phyloP scores from a whole-genome alignment of 2,329 filamentous ascomycete genomes.

The Alternaria atra region DNA sequence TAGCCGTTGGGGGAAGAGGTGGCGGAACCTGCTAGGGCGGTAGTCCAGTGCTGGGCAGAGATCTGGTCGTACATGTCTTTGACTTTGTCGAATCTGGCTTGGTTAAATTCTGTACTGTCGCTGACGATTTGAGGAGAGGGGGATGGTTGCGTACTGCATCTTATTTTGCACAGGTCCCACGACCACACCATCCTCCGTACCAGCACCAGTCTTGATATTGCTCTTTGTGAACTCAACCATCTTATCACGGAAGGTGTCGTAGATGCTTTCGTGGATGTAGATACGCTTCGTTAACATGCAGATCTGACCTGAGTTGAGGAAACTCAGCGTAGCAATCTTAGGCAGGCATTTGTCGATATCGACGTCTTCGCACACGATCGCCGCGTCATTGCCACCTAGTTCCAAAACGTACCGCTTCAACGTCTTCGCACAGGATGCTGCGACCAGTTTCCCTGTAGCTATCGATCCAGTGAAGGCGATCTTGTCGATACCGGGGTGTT shows the following conservation, averaged over 20 bases:
- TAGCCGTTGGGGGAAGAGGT: constrained; percentile 65
- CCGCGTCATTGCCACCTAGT: constrained; percentile 67
- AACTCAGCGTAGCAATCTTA: constrained; percentile 52
- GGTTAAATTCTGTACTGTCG: background rate
- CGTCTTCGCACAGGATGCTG: constrained; percentile 63
- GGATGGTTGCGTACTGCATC: background rate
- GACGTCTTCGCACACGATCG: constrained; percentile 65
- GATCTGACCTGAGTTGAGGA: constrained; percentile 66
- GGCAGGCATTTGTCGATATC: constrained; percentile 55
- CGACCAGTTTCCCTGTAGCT: constrained; percentile 67
- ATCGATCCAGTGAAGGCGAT: constrained; percentile 71
- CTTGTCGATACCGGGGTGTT: constrained; percentile 68
- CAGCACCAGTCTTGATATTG: constrained; percentile 40
- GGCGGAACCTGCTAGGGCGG: constrained; percentile 45
- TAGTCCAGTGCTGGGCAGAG: background rate
- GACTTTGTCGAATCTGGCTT: background rate
- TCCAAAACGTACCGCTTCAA: constrained; percentile 65
- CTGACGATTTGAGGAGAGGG: background rate
- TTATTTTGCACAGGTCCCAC: background rate
- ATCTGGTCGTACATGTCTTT: background rate
- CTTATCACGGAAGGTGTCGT: constrained; percentile 43
- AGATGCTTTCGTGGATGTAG: constrained; percentile 48
- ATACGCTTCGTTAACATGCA: constrained; percentile 38
- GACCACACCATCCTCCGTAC: background rate
- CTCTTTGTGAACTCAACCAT: constrained; percentile 58